These are phyloP conservation scores for Vaccinium myrtillus DNA, from an alignment of 148 eudicot genomes.

Conservation along the genomic window DNA sequence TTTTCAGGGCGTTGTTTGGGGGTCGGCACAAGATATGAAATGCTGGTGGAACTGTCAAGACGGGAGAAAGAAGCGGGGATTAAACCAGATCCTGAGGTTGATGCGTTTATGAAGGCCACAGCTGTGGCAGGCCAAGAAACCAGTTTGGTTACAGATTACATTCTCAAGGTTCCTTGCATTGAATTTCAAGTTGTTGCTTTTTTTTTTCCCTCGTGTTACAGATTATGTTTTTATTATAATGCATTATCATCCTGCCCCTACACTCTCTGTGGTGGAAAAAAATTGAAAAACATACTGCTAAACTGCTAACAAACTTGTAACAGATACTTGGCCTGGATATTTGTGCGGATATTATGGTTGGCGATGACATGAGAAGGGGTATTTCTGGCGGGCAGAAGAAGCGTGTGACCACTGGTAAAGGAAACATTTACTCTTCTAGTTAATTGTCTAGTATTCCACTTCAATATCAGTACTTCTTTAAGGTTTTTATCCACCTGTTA, in stretches of 20 bases:
- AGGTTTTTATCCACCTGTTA: background rate
- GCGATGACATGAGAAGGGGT: constrained; percentile 50
- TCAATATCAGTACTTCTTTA: background rate
- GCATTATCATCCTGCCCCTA: background rate
- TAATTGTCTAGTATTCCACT: background rate
- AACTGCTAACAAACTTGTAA: background rate
- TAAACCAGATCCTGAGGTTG: constrained; percentile 47
- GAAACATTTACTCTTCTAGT: background rate
- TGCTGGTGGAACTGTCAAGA: constrained; percentile 40
- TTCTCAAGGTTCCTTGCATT: constrained; percentile 34
- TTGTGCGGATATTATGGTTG: constrained; percentile 41
- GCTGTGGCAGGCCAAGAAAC: constrained; percentile 44
- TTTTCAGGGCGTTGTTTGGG: constrained; percentile 48
- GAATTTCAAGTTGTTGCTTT: background rate
- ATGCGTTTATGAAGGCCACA: constrained; percentile 51
- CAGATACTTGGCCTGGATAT: constrained; percentile 42
- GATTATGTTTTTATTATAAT: background rate
- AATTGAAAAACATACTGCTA: background rate
- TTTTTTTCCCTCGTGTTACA: background rate
- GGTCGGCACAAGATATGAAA: constrained; percentile 40
- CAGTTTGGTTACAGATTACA: constrained; percentile 45
- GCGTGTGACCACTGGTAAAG: constrained; percentile 40
- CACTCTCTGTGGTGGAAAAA: background rate
- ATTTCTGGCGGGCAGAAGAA: constrained; percentile 53
- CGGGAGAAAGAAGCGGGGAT: constrained; percentile 40